These are phyloP conservation scores for Basipetospora chlamydospora DNA, from an alignment of 2,329 filamentous ascomycete species.

Conservation along the genomic window DNA sequence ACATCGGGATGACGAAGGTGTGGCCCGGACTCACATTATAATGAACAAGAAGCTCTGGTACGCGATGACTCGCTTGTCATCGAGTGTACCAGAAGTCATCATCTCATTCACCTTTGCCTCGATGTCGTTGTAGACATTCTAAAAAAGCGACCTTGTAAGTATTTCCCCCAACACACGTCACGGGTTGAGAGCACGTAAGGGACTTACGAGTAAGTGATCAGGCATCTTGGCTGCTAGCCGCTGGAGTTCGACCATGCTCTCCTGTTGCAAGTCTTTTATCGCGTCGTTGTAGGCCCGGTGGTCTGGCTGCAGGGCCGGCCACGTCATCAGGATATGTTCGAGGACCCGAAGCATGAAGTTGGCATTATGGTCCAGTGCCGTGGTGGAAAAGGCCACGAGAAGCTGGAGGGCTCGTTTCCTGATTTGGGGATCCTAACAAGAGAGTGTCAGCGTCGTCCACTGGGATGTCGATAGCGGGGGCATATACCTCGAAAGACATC, in stretches of 20 bases:
- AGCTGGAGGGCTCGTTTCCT: conserved; percentile 69
- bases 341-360: conserved; percentile 78
- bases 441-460: no score
- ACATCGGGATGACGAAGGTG: not conserved
- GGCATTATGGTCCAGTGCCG: conserved; percentile 60
- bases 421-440: conserved; percentile 57
- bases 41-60: conserved; percentile 88
- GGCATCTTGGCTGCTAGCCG: conserved; percentile 81
- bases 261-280: conserved; percentile 73
- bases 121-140: conserved; percentile 77
- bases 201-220: conserved; percentile 62
- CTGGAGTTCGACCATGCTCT: conserved; percentile 78
- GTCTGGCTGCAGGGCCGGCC: conserved; percentile 57
- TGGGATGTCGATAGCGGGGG: no score
- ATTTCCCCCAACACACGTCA: not conserved
- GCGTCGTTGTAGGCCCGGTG: conserved; percentile 69
- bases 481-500: conserved; percentile 48
- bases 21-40: conserved; percentile 47
- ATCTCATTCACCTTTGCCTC: conserved; percentile 73
- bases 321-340: conserved; percentile 78
- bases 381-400: conserved; percentile 72
- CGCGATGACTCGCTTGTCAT: conserved; percentile 72
- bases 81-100: conserved; percentile 54
- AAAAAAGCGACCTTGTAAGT: conserved; percentile 11
- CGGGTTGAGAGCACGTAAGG: not conserved